Evolutionary conservation across 805 yeast genomes (phyloP).

Genomic region (Candida piceae): DNA sequence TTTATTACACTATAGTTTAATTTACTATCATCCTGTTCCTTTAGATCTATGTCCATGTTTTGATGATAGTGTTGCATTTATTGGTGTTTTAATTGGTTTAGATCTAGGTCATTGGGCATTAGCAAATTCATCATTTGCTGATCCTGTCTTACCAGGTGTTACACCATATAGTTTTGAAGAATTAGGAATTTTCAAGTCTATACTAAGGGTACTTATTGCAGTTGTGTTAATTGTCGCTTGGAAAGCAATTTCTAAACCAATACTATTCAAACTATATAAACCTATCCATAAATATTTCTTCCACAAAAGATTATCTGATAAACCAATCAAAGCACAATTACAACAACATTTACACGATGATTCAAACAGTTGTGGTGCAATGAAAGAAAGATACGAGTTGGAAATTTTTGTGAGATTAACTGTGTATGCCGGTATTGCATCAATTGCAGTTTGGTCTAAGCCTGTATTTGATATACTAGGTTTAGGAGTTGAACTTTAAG

Average conservation of each 20-base stretch:
- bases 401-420: constrained; percentile 72
- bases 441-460: constrained; percentile 37
- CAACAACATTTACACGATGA: constrained; percentile 1
- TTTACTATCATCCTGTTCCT: constrained; percentile 75
- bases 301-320: too few relatives aligned
- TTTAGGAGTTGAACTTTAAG: constrained; percentile 6
- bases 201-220: constrained; percentile 56
- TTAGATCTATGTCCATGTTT: constrained; percentile 94
- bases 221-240: constrained; percentile 58
- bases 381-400: constrained; percentile 60
- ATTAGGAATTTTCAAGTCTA: constrained; percentile 37
- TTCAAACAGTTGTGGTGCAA: constrained; percentile 38
- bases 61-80: constrained; percentile 89
- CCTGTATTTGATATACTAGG: constrained; percentile 14
- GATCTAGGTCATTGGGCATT: constrained; percentile 57
- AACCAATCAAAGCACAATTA: not conserved
- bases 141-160: constrained; percentile 21
- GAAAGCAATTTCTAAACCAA: constrained; percentile 71
- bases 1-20: constrained; percentile 40
- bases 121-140: constrained; percentile 14
- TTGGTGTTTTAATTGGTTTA: constrained; percentile 80
- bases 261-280: constrained; percentile 51
- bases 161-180: constrained; percentile 38
- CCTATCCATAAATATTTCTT: constrained; percentile 41
- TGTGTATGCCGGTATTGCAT: constrained; percentile 78